phyloP scores from a whole-genome alignment of 2,329 filamentous ascomycete genomes.

The Chaetomium strumarium region DNA sequence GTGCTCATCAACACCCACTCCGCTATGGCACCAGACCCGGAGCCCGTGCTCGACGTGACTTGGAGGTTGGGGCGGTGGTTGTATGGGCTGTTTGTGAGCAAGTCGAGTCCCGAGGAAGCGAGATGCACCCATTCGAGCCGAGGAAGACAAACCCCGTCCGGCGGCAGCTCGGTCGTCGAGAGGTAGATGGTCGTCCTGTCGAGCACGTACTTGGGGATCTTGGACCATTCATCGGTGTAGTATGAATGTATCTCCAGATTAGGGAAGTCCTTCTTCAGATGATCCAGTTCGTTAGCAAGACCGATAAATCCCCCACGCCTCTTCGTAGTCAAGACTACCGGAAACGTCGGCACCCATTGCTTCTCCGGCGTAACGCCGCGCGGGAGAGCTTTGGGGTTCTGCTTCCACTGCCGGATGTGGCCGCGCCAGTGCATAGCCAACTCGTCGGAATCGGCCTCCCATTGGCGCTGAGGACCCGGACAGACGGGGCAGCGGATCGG shows the following conservation, averaged over 20 bases:
- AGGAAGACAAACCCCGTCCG: background rate
- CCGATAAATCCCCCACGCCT: background rate
- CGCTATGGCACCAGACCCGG: background rate
- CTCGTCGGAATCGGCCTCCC: background rate
- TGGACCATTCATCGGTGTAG: background rate
- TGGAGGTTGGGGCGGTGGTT: background rate
- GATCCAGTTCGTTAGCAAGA: background rate
- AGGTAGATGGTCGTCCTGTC: conserved; percentile 3
- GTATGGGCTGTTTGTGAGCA: background rate
- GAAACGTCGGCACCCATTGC: background rate
- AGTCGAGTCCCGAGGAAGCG: background rate
- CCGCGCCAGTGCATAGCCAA: background rate
- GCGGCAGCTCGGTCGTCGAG: background rate
- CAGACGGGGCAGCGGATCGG: conserved; percentile 6
- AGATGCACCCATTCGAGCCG: conserved; percentile 2
- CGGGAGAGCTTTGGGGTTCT: background rate
- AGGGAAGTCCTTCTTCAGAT: background rate
- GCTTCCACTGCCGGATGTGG: conserved; percentile 1
- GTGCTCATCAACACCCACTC: conserved; percentile 7
- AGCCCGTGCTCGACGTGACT: conserved; percentile 1
- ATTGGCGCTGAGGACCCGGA: conserved; percentile 1
- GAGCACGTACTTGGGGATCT: conserved; percentile 1
- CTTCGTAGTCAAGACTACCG: background rate
- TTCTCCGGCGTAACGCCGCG: background rate
- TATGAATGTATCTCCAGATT: background rate